Percentiles rank a stretch among this genome's conserved stretches.
phyloP scores from a whole-genome alignment of 2,329 filamentous ascomycete genomes.

The Stagonosporopsis chrysanthemi region DNA sequence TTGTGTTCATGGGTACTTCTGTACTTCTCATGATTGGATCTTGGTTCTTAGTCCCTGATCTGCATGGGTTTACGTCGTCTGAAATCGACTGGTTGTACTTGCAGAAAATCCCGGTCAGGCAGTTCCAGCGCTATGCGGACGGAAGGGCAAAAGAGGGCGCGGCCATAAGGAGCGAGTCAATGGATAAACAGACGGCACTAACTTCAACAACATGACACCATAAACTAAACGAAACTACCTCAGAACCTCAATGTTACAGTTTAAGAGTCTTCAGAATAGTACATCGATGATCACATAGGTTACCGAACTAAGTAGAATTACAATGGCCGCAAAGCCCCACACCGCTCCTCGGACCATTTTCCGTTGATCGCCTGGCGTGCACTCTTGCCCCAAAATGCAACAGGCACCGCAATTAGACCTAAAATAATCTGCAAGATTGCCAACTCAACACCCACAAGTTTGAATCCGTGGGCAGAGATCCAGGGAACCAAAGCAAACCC shows the following conservation, averaged over 20 bases:
- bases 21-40: constrained; percentile 10
- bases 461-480: constrained; percentile 33
- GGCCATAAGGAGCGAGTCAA: neutral
- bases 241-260: no score
- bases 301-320: neutral
- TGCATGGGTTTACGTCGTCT: constrained; percentile 8
- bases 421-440: constrained; percentile 43
- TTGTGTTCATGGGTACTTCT: constrained; percentile 42
- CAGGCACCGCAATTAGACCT: constrained; percentile 33
- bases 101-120: constrained; percentile 12
- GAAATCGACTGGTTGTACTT: constrained; percentile 17
- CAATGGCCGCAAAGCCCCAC: constrained; percentile 37
- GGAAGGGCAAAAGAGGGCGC: constrained; percentile 18
- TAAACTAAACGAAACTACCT: neutral
- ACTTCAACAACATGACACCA: neutral
- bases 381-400: constrained; percentile 42
- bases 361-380: constrained; percentile 37
- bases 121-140: constrained; percentile 12
- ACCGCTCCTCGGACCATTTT: constrained; percentile 33
- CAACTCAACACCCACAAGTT: constrained; percentile 44
- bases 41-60: constrained; percentile 15
- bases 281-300: no score
- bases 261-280: no score
- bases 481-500: constrained; percentile 35
- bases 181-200: neutral